Base-by-base conservation (phyloP, 305 asterid species). In the Solanum hybrid region DNA sequence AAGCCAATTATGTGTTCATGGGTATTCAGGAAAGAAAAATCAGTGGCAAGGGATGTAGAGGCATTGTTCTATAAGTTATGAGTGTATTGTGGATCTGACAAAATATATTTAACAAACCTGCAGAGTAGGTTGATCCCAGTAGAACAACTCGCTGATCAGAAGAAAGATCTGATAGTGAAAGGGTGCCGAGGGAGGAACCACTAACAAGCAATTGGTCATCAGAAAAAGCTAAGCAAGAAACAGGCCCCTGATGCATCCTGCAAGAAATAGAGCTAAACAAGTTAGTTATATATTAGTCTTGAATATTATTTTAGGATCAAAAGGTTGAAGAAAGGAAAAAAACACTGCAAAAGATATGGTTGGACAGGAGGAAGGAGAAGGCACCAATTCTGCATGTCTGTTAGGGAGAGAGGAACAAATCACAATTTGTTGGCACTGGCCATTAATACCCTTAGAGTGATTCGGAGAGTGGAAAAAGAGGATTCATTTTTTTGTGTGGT, bases 241-340 rank as follows among this genome's bases (percentile, higher is more conserved):
- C 96, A 73, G 99, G 94, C 88, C 96, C 98, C 86, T 93, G 88
- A 91, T 96, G 98, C 99, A 97, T 95, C 95, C 99, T 97, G 93
- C 91, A 92, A 90, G 37, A 89, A 89, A 86, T 90, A 79, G 20
- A 87, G 34, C 86, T 22, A 38, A 60, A 66, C 31, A 20, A 79
- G 46, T 71, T 40, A 84, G 76, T 32, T 26, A 84, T 24, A 6
- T 66, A 27, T 12, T 10, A 38, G 29, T 29, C 69, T 26, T 81
- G 69, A 26, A 38, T 40, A 42, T 27, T 26, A 16, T 81, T 42
- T 26, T 80, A 14, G 71, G 37, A 42, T 81, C 1, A 81, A 81
- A 81, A 81, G 37, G 56, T 7, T 20, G 42, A 77, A 76, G 84
- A 35, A 78, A 78, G 31, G 17, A 5, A n/a, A 22, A 78, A 35